These are phyloP conservation scores for Geotrichum aggregatum DNA, from an alignment of 1,139 yeast species.

Conservation along the genomic window DNA sequence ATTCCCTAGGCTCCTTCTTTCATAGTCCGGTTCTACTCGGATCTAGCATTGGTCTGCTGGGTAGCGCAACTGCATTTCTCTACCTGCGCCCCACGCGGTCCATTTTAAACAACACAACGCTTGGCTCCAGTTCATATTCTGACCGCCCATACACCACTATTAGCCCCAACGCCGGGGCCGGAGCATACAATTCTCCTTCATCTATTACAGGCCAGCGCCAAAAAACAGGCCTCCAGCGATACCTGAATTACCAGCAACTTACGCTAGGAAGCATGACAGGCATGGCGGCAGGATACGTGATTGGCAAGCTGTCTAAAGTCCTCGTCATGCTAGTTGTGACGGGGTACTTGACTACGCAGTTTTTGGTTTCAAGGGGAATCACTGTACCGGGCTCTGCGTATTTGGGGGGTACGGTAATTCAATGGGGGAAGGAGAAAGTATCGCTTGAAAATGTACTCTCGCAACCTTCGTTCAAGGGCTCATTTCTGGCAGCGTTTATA, in stretches of 20 bases:
- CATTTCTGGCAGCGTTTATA: slow-evolving; percentile 55
- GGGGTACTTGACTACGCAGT: slow-evolving; percentile 51
- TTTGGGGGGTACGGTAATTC: slow-evolving; percentile 43
- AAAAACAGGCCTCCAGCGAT: slow-evolving; percentile 5
- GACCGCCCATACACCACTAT: slow-evolving; percentile 2
- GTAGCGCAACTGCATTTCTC: slow-evolving; percentile 4
- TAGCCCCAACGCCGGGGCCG: not conserved
- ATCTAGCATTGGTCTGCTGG: slow-evolving; percentile 2
- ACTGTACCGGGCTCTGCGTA: slow-evolving; percentile 35
- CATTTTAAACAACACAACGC: slow-evolving; percentile 2
- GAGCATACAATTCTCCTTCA: not conserved
- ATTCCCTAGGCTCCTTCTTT: too few relatives aligned
- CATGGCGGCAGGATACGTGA: slow-evolving; percentile 54
- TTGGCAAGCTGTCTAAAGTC: slow-evolving; percentile 62
- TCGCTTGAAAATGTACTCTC: slow-evolving; percentile 53
- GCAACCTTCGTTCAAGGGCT: slow-evolving; percentile 61
- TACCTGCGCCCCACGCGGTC: not conserved
- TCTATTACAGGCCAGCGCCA: not conserved
- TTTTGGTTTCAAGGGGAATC: slow-evolving; percentile 56
- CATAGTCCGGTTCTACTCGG: slow-evolving; percentile 6
- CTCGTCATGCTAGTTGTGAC: slow-evolving; percentile 53
- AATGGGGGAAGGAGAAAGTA: slow-evolving; percentile 46
- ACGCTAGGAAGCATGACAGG: slow-evolving; percentile 69
- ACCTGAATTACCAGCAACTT: slow-evolving; percentile 58
- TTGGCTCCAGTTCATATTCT: not conserved